These are phyloP conservation scores for Pichia sp. DNA, from an alignment of 1,139 yeast genomes.

Conservation along the genomic window DNA sequence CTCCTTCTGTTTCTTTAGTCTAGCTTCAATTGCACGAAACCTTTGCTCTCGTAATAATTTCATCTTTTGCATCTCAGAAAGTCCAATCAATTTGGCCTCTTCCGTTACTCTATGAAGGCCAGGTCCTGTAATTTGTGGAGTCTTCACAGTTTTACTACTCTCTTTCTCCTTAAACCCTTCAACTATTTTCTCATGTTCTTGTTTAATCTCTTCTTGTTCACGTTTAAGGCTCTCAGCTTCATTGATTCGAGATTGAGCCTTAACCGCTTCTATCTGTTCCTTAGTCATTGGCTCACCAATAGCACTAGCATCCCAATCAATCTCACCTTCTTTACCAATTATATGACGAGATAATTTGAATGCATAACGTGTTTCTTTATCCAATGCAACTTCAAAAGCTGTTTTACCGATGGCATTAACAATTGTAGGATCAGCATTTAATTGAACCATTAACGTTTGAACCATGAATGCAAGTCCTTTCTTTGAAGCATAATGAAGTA, in stretches of 20 bases:
- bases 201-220: slow-evolving; percentile 16
- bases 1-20: slow-evolving; percentile 36
- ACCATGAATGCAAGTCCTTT: slow-evolving; percentile 64
- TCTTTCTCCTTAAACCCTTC: slow-evolving; percentile 26
- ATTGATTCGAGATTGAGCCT: background rate
- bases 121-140: slow-evolving; percentile 18
- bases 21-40: slow-evolving; percentile 94
- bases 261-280: slow-evolving; percentile 30
- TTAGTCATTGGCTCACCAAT: slow-evolving; percentile 61
- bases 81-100: slow-evolving; percentile 24
- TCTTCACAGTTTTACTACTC: slow-evolving; percentile 10
- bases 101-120: slow-evolving; percentile 15
- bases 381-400: slow-evolving; percentile 49
- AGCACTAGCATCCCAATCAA: slow-evolving; percentile 34
- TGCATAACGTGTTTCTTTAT: slow-evolving; percentile 39
- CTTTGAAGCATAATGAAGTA: slow-evolving; percentile 72
- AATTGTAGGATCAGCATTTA: slow-evolving; percentile 66
- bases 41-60: slow-evolving; percentile 86
- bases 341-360: slow-evolving; percentile 64
- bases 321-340: slow-evolving; percentile 62
- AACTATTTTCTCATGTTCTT: slow-evolving; percentile 28
- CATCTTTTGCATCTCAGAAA: slow-evolving; percentile 64
- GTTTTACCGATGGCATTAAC: slow-evolving; percentile 49
- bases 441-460: slow-evolving; percentile 50
- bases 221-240: slow-evolving; percentile 2